Conservation (phyloP, 345 rosid species). For the Zanthoxylum bungeanum region DNA sequence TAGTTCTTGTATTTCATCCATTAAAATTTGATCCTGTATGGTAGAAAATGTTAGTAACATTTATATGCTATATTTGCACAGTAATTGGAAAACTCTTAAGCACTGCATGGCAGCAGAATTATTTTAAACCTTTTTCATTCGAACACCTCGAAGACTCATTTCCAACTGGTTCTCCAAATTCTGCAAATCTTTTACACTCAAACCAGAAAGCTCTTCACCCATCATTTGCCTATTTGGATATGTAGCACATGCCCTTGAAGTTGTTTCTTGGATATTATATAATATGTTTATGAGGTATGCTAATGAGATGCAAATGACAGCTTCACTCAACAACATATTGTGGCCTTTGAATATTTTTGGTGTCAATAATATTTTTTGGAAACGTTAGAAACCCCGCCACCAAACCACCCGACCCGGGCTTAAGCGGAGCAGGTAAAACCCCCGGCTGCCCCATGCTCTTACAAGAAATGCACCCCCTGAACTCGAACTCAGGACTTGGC, state of each 20-base stretch:
- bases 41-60: constrained; percentile 11
- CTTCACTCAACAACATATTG: not conserved
- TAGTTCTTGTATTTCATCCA: constrained; percentile 61
- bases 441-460: too few relatives aligned
- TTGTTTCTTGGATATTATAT: not conserved
- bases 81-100: constrained; percentile 11
- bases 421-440: too few relatives aligned
- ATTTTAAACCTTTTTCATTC: constrained; percentile 56
- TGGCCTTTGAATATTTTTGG: constrained; percentile 5
- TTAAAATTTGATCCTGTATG: constrained; percentile 56
- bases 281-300: not conserved
- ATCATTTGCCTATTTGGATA: constrained; percentile 58
- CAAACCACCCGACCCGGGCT: too few relatives aligned
- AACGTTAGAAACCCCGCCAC: too few relatives aligned
- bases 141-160: constrained; percentile 50
- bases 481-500: too few relatives aligned
- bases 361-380: too few relatives aligned
- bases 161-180: constrained; percentile 58
- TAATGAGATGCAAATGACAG: not conserved
- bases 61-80: not conserved
- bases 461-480: too few relatives aligned
- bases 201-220: constrained; percentile 75
- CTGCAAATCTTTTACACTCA: constrained; percentile 47
- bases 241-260: not conserved
- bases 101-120: constrained; percentile 1